These are phyloP conservation scores for Fusarium luffae DNA, from an alignment of 2,329 filamentous ascomycete genomes.

Conservation along the genomic window DNA sequence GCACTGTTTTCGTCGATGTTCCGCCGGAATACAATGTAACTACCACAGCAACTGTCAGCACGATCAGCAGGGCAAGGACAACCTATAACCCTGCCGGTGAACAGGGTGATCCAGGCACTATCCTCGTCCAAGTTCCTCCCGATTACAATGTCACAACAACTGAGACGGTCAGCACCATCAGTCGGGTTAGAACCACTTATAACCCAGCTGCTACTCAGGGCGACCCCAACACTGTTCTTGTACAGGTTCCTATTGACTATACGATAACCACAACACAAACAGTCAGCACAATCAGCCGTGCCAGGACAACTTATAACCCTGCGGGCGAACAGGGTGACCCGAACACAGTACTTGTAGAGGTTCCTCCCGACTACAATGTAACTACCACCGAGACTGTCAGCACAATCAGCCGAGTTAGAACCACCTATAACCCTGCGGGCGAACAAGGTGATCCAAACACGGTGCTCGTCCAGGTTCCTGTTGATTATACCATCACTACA, in stretches of 20 bases:
- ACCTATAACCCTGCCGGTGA: constrained; percentile 7
- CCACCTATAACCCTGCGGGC: constrained; percentile 1
- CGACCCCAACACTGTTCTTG: constrained; percentile 12
- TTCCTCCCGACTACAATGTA: constrained; percentile 1
- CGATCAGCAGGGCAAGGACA: constrained; percentile 10
- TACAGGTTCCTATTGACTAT: constrained; percentile 18
- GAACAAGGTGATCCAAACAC: too few species aligned
- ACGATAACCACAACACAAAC: constrained; percentile 13
- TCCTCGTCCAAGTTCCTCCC: constrained; percentile 7
- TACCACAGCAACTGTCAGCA: constrained; percentile 1
- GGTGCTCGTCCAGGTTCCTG: not conserved
- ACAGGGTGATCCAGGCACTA: constrained; percentile 18
- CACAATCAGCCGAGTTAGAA: constrained; percentile 1
- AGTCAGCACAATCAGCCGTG: not conserved
- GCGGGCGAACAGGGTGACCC: constrained; percentile 15
- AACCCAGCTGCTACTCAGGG: constrained; percentile 16
- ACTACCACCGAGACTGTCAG: constrained; percentile 6
- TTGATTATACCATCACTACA: not conserved
- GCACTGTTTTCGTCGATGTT: constrained; percentile 14
- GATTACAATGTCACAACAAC: constrained; percentile 14
- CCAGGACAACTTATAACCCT: constrained; percentile 7
- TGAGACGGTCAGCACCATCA: constrained; percentile 8
- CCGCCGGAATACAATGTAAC: constrained; percentile 20
- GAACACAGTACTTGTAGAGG: constrained; percentile 6
- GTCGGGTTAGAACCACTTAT: constrained; percentile 5